Base-by-base conservation (phyloP, 148 eudicot species). In the Amaranthus palmeri region DNA sequence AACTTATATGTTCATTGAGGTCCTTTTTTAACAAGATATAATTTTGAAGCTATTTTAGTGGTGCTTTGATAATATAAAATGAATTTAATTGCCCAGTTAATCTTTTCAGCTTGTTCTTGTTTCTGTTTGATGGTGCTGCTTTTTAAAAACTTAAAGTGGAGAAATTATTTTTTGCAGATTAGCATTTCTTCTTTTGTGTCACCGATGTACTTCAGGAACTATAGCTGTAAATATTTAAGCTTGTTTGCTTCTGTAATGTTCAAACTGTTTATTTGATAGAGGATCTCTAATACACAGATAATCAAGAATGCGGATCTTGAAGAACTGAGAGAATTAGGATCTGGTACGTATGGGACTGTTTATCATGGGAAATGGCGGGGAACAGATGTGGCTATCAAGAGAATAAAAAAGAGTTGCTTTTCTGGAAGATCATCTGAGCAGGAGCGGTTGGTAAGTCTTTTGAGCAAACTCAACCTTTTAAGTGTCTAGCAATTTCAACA, bases 351-450 rank as follows among this genome's bases (percentile, higher is more conserved):
- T 76, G 98, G 98, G 76, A 93, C 98, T 67, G 98, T 93, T 69
- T 93, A 86, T 81, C 93, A 91, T 74, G 98, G 98, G 67, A 93
- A 86, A 76, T 93, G 98, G 98, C 87, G 98, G 65, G 98, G 98
- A 70, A 63, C 96, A 68, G 98, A 90, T 86, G 92, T 93, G 80
- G 98, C 98, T 74, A 93, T 93, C 67, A 93, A 93, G 83, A 86
- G 96, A 83, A 91, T 93, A 15, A 93, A 87, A 70, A 90, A 88
- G 72, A 79, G 96, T 71, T 93, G 98, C 78, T 93, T 93, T 81
- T 81, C 96, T 44, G 98, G 98, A 74, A 85, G 98, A 81, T 87
- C 87, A 75, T 88, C 92, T 25, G 92, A 93, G 86, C 97, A 87
- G 81, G 98, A 93, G 68, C 82, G 96, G 40, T 71, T 93, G 92